These are phyloP conservation scores for Fusarium cicatricum DNA, from an alignment of 2,329 filamentous ascomycete species.

Conservation along the genomic window DNA sequence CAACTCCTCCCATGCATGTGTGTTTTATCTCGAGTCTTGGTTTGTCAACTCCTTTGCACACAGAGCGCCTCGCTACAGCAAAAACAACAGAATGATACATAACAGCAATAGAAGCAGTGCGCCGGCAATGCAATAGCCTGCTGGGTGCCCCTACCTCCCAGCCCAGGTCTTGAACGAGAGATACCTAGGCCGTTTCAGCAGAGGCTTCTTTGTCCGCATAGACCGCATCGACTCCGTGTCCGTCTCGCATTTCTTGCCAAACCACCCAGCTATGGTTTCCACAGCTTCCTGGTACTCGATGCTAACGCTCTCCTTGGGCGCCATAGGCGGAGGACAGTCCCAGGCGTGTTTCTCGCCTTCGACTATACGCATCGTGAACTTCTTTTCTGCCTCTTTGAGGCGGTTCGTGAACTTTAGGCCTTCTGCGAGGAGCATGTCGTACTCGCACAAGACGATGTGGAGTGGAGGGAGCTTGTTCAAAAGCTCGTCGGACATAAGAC, in stretches of 20 bases:
- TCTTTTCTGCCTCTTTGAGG: constrained; percentile 51
- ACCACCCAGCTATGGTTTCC: constrained; percentile 52
- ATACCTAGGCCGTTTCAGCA: constrained; percentile 45
- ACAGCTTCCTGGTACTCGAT: constrained; percentile 57
- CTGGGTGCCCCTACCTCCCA: constrained; percentile 36
- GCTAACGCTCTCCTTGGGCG: constrained; percentile 54
- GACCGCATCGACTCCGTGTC: constrained; percentile 49
- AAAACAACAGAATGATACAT: constrained; percentile 4
- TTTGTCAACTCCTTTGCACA: constrained; percentile 13
- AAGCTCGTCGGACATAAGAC: constrained; percentile 62
- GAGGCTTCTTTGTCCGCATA: constrained; percentile 45
- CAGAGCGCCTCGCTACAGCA: constrained; percentile 25
- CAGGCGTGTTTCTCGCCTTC: constrained; percentile 57
- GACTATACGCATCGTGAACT: constrained; percentile 53
- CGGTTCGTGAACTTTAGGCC: constrained; percentile 68
- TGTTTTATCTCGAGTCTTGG: background rate
- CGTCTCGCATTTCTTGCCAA: constrained; percentile 49
- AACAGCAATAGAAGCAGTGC: background rate
- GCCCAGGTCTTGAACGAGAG: constrained; percentile 46
- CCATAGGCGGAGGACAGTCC: constrained; percentile 57
- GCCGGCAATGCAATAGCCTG: background rate
- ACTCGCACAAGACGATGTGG: constrained; percentile 69
- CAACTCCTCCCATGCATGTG: background rate
- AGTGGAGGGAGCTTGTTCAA: constrained; percentile 62
- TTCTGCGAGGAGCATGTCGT: constrained; percentile 70